Base-by-base conservation (phyloP, 495 filamentous ascomycete species). In the Penicillium lagena region DNA sequence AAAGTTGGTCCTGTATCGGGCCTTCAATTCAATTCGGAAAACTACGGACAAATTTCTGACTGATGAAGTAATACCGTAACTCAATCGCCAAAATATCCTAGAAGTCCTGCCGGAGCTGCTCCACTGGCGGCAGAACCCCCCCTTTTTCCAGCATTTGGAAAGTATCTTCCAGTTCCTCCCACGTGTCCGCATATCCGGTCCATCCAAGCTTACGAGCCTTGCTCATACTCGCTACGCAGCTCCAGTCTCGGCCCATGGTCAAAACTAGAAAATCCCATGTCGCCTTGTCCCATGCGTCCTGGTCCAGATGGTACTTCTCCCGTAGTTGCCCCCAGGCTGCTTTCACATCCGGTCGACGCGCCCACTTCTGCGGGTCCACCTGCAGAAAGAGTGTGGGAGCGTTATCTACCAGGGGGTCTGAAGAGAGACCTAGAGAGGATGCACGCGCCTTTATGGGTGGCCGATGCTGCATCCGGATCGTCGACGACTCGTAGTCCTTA, bases 231-330 rank as follows among this genome's bases (percentile, higher is more conserved):
- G 66, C 50, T 14, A 81, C 65, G 33, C 74, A 50, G 12, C 50
- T 47, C 44, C 51, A 81, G 35, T 71, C 64, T 39, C 77, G 54
- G 2, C 75, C 76, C 22, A 82, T 52, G 7, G 73, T 57, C 41
- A 77, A 77, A 2, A 60, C 68, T 37, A 72, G 38, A 27, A 80
- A 80, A 1, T 45, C 60, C 77, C 78, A 81, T 1, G 77, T 79
- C n/a, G 72, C 80, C 51, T 75, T 73, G 45, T 72, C 71, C 47
- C 78, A 71, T 1, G 62, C 68, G 22, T 68, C 59, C 39, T 71
- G 61, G 33, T 77, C 67, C 35, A 80, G 50, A 1, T 66, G 62
- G 22, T 81, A 62, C 36, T 62, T 58, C 31, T 72, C 60, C n/a
- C 61, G 66, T 9, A 80, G 45, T 44, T 49, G 68, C 58, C 12